Conservation (phyloP, 2,329 filamentous ascomycete genomes). For the Penicillium sp. region DNA sequence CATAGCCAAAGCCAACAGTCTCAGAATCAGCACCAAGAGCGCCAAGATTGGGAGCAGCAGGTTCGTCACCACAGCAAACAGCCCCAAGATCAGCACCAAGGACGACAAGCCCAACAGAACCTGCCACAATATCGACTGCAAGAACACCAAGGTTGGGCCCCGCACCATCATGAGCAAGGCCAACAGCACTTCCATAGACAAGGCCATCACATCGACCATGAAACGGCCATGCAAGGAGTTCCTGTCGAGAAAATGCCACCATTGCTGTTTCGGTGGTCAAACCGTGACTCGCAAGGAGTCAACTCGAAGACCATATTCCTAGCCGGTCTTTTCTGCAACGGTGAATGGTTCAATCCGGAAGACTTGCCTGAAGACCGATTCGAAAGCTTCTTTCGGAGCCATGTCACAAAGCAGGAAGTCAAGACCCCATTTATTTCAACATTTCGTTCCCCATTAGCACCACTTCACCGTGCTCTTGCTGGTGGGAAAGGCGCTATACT, state of each 20-base stretch:
- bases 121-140: background rate
- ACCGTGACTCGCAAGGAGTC: constrained; percentile 25
- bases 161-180: background rate
- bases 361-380: constrained; percentile 16
- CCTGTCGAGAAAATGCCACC: constrained; percentile 12
- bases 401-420: constrained; percentile 18
- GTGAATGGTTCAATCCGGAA: constrained; percentile 8
- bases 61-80: background rate
- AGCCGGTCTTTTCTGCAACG: constrained; percentile 22
- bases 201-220: background rate
- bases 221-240: background rate
- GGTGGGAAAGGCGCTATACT: constrained; percentile 20
- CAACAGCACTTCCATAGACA: background rate
- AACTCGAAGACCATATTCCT: constrained; percentile 21
- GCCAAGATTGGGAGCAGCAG: background rate
- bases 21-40: background rate
- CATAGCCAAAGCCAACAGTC: background rate
- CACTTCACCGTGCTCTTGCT: constrained; percentile 28
- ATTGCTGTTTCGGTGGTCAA: constrained; percentile 31
- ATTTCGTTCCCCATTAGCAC: constrained; percentile 19
- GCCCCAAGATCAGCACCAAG: background rate
- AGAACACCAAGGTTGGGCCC: background rate
- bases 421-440: constrained; percentile 32
- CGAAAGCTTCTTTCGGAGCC: constrained; percentile 15
- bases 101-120: no score